These are phyloP conservation scores for Vitis hybrid DNA, from an alignment of 177 flowering plant genomes.

Conservation along the genomic window DNA sequence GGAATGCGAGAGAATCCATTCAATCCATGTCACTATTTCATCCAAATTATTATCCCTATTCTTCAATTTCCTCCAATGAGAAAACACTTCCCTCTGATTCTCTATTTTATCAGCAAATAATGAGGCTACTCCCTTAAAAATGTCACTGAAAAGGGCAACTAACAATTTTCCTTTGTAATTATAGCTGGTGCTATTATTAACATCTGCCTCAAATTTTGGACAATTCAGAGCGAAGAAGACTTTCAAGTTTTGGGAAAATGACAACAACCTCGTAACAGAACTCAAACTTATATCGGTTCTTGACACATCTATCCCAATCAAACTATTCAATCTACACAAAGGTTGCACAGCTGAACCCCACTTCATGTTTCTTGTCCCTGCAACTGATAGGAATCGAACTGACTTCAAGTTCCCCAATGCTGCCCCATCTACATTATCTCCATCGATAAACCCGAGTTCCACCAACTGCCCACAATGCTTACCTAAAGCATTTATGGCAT, in stretches of 20 bases:
- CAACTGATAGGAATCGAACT: slow-evolving; percentile 73
- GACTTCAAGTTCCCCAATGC: slow-evolving; percentile 69
- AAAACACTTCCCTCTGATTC: slow-evolving; percentile 50
- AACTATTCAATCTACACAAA: slow-evolving; percentile 73
- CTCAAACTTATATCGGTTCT: slow-evolving; percentile 68
- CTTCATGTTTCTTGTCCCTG: slow-evolving; percentile 73
- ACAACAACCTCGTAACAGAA: slow-evolving; percentile 58
- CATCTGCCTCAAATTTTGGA: slow-evolving; percentile 62
- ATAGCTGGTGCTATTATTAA: slow-evolving; percentile 15
- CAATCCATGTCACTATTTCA: slow-evolving; percentile 82
- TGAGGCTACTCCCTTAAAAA: slow-evolving; percentile 61
- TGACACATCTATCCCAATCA: slow-evolving; percentile 82
- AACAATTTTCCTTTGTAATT: slow-evolving; percentile 58
- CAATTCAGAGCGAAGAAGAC: slow-evolving; percentile 87
- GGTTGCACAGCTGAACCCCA: slow-evolving; percentile 59
- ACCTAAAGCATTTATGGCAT: slow-evolving; percentile 74
- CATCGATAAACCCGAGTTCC: slow-evolving; percentile 90
- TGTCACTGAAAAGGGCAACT: slow-evolving; percentile 59
- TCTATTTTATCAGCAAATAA: slow-evolving; percentile 51
- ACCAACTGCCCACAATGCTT: slow-evolving; percentile 61
- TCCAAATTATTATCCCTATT: slow-evolving; percentile 41
- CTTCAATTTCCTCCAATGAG: slow-evolving; percentile 48
- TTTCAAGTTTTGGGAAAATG: slow-evolving; percentile 64
- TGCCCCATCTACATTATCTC: slow-evolving; percentile 59
- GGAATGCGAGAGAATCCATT: slow-evolving; percentile 81